Evolutionary conservation across 768 basidiomycete genomes (phyloP).

Genomic region (Phylloporus sp.): DNA sequence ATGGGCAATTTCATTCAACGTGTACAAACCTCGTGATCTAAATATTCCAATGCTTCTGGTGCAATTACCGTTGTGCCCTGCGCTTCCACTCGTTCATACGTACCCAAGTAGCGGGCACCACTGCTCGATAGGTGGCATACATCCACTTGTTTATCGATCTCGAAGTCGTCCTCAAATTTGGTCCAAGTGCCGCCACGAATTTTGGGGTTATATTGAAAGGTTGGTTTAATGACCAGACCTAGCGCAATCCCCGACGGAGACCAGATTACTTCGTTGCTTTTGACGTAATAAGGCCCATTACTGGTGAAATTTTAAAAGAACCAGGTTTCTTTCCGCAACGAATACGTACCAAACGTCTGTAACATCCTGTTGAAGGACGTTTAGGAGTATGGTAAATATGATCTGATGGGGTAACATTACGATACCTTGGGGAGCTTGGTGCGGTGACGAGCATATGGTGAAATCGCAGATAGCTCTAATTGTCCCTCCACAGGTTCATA

Average conservation of each 20-base stretch:
- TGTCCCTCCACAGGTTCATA: constrained; percentile 15
- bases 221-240: constrained; percentile 24
- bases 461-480: constrained; percentile 7
- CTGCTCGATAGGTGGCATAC: constrained; percentile 11
- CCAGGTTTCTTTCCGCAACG: neutral
- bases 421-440: constrained; percentile 17
- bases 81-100: constrained; percentile 22
- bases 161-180: constrained; percentile 7
- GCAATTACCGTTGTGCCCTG: constrained; percentile 13
- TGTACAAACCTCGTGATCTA: constrained; percentile 9
- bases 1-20: neutral
- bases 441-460: neutral
- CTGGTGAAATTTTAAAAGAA: constrained; percentile 2
- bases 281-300: constrained; percentile 10
- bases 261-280: constrained; percentile 20
- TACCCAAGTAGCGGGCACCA: constrained; percentile 20
- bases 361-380: constrained; percentile 4
- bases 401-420: neutral
- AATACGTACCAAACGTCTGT: constrained; percentile 8
- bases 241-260: constrained; percentile 18
- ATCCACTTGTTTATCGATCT: constrained; percentile 16
- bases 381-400: neutral
- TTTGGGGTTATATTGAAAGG: constrained; percentile 27
- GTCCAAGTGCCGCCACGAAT: constrained; percentile 14
- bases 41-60: constrained; percentile 4